These are phyloP conservation scores for Penicillium macrosclerotiorum DNA, from an alignment of 495 filamentous ascomycete species.

Conservation along the genomic window DNA sequence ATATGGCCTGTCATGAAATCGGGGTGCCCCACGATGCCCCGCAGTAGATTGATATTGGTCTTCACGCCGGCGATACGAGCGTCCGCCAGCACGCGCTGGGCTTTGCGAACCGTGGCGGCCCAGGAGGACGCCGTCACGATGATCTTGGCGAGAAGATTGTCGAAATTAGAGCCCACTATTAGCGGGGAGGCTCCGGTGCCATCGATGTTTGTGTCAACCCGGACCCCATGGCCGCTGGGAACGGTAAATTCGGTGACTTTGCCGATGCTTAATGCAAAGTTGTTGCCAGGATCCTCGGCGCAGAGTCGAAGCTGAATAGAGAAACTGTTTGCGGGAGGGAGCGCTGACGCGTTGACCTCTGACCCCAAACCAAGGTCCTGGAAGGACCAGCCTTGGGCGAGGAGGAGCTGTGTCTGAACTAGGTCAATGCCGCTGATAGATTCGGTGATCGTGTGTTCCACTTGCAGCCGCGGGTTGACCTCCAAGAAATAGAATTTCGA, in stretches of 20 bases:
- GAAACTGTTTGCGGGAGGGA: constrained; percentile 30
- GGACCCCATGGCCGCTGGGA: constrained; percentile 54
- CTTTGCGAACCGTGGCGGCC: constrained; percentile 50
- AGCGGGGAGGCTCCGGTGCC: constrained; percentile 26
- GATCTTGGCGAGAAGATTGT: constrained; percentile 61
- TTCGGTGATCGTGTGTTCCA: constrained; percentile 56
- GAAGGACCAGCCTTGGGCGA: constrained; percentile 52
- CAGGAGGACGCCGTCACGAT: constrained; percentile 55
- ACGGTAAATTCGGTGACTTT: constrained; percentile 52
- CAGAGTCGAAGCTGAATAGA: constrained; percentile 60
- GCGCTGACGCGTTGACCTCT: constrained; percentile 18
- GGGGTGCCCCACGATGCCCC: constrained; percentile 48
- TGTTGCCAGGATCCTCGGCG: constrained; percentile 52
- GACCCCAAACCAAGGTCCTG: constrained; percentile 37
- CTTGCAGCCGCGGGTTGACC: constrained; percentile 61
- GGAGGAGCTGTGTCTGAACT: constrained; percentile 50
- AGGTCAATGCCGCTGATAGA: constrained; percentile 55
- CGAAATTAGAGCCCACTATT: constrained; percentile 54
- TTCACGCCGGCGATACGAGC: constrained; percentile 52
- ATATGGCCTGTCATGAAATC: constrained; percentile 44
- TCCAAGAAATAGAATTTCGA: constrained; percentile 62
- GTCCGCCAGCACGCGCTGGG: constrained; percentile 53
- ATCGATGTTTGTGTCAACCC: constrained; percentile 54
- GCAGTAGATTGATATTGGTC: constrained; percentile 53
- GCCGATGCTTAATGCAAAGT: constrained; percentile 57